These are phyloP conservation scores for Aureobasidium sp. DNA, from an alignment of 2,329 filamentous ascomycete genomes.

Conservation along the genomic window DNA sequence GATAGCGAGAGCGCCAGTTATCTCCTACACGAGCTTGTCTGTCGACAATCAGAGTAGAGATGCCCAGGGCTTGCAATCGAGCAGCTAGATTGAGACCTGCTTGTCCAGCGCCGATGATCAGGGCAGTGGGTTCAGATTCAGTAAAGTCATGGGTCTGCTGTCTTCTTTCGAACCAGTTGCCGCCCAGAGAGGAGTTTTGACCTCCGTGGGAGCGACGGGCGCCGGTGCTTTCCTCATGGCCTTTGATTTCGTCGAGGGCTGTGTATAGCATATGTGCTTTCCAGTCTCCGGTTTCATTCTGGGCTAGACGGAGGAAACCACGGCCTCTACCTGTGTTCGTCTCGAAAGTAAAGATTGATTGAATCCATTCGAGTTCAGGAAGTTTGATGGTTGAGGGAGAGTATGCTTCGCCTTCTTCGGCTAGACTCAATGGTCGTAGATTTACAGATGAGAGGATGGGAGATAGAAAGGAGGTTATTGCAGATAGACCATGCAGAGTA, in stretches of 20 bases:
- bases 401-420: conserved; percentile 48
- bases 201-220: conserved; percentile 61
- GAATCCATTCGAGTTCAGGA: conserved; percentile 62
- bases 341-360: conserved; percentile 62
- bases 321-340: conserved; percentile 61
- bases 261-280: conserved; percentile 73
- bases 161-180: conserved; percentile 54
- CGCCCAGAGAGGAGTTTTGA: conserved; percentile 68
- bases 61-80: conserved; percentile 42
- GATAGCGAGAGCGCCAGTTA: conserved; percentile 46
- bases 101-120: conserved; percentile 57
- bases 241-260: conserved; percentile 59
- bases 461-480: conserved; percentile 47
- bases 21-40: conserved; percentile 40
- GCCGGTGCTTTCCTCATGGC: conserved; percentile 57
- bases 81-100: conserved; percentile 37
- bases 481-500: conserved; percentile 50
- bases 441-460: conserved; percentile 41
- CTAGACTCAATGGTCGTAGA: conserved; percentile 44
- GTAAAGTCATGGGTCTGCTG: conserved; percentile 33
- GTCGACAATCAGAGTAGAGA: conserved; percentile 42
- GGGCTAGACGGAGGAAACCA: conserved; percentile 59
- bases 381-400: conserved; percentile 50
- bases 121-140: conserved; percentile 59
- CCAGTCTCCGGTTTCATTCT: conserved; percentile 49